A percentile compares a stretch with the other conserved stretches of the same genome.
Conservation (phyloP, 768 basidiomycete species). For the Rhodotorula paludigena region DNA sequence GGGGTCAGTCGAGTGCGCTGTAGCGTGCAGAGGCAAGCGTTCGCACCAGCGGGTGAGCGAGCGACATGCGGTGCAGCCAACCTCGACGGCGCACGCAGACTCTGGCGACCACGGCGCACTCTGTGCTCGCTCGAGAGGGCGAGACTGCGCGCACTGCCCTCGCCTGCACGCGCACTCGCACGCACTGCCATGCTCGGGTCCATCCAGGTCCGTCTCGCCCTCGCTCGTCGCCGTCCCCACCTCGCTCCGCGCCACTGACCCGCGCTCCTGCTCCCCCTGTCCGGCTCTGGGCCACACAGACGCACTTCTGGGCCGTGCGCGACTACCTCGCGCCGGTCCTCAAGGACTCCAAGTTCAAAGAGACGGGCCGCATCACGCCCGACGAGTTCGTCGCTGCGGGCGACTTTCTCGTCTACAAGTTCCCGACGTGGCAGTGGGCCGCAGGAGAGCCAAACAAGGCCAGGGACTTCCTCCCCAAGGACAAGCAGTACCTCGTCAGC, state of each 20-base stretch:
- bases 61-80: constrained; percentile 9
- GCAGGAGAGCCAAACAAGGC: constrained; percentile 78
- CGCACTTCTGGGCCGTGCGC: constrained; percentile 86
- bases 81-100: not conserved
- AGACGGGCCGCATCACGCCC: constrained; percentile 70
- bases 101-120: no score
- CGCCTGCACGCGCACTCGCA: not conserved
- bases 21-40: fast-evolving
- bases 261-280: no score
- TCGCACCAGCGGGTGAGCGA: constrained; percentile 27
- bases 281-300: constrained; percentile 52
- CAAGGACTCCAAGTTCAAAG: constrained; percentile 97
- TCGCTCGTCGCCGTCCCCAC: not conserved
- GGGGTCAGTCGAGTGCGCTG: not conserved
- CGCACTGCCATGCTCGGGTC: constrained; percentile 37
- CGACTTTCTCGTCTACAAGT: constrained; percentile 96
- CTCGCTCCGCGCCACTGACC: no score
- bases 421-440: constrained; percentile 98
- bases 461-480: constrained; percentile 85
- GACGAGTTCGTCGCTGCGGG: constrained; percentile 99
- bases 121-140: not conserved
- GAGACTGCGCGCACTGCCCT: not conserved
- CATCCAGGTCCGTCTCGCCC: constrained; percentile 44
- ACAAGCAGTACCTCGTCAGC: constrained; percentile 95
- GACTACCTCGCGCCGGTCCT: constrained; percentile 80